A percentile compares a stretch with the other conserved stretches of the same genome.
Conservation (phyloP, 139 green algal species). For the Yamagishiella unicocca region DNA sequence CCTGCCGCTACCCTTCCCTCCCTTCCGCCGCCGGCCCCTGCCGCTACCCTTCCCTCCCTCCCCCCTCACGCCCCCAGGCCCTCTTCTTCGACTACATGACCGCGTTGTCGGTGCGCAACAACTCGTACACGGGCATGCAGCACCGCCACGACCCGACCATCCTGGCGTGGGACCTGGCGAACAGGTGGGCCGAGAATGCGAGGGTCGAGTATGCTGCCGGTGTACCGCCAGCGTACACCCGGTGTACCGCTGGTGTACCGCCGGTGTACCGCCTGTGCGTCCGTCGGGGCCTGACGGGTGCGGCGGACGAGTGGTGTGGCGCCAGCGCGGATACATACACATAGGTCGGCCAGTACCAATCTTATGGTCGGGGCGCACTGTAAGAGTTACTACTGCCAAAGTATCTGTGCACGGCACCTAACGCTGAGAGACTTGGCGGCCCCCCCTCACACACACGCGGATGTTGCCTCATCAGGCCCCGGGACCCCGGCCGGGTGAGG, state of each 20-base stretch:
- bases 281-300: too few species aligned
- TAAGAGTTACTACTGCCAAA: too few species aligned
- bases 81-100: slow-evolving; percentile 72
- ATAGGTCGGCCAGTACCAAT: too few species aligned
- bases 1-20: too few species aligned
- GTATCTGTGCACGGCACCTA: neutral
- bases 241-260: too few species aligned
- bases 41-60: neutral
- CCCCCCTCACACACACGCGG: neutral
- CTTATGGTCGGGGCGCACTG: too few species aligned
- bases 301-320: too few species aligned
- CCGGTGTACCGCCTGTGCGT: too few species aligned
- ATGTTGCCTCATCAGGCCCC: neutral
- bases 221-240: too few species aligned
- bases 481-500: slow-evolving; percentile 5
- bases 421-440: neutral
- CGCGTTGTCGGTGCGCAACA: slow-evolving; percentile 61
- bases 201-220: too few species aligned
- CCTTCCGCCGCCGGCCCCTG: neutral
- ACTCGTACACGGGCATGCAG: slow-evolving; percentile 59
- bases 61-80: slow-evolving; percentile 15
- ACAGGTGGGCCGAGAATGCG: slow-evolving; percentile 29
- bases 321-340: too few species aligned
- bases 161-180: slow-evolving; percentile 68
- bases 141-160: slow-evolving; percentile 76